Conservation (phyloP, 2,329 filamentous ascomycete genomes). For the Talaromyces sp. region DNA sequence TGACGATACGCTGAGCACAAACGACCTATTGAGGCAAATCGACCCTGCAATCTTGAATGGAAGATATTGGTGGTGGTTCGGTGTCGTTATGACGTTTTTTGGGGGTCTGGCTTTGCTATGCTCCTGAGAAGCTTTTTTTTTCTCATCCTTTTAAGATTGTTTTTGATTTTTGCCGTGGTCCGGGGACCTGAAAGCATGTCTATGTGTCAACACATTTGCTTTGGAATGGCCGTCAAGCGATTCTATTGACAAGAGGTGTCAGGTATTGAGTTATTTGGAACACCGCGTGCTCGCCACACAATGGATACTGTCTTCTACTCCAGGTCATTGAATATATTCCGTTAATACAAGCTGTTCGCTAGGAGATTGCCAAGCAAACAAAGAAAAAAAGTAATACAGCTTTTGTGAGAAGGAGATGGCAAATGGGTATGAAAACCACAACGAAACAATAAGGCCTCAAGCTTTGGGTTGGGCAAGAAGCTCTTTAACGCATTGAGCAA, state of each 20-base stretch:
- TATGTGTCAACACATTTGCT: background rate
- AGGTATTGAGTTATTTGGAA: background rate
- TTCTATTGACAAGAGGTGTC: background rate
- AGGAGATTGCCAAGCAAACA: background rate
- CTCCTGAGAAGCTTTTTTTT: slow-evolving; percentile 14
- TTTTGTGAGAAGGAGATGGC: background rate
- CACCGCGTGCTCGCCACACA: background rate
- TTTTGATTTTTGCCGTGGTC: slow-evolving; percentile 24
- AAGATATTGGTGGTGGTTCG: slow-evolving; percentile 42
- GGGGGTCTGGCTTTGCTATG: slow-evolving; percentile 35
- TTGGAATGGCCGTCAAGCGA: background rate
- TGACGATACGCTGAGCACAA: slow-evolving; percentile 19
- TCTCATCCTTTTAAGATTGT: background rate
- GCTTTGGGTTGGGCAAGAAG: slow-evolving; percentile 19
- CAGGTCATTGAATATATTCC: background rate
- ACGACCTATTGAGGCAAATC: slow-evolving; percentile 22
- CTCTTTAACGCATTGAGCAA: slow-evolving; percentile 36
- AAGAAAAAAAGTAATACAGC: background rate
- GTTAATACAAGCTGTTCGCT: background rate
- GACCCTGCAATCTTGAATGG: slow-evolving; percentile 32
- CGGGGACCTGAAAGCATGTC: background rate
- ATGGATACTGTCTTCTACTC: background rate
- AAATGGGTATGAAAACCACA: background rate
- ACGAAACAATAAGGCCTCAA: background rate
- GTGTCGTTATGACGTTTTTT: slow-evolving; percentile 40